A percentile compares a stretch with the other conserved stretches of the same genome.
These are phyloP conservation scores for Annulohypoxylon nitens DNA, from an alignment of 495 filamentous ascomycete species.

Conservation along the genomic window DNA sequence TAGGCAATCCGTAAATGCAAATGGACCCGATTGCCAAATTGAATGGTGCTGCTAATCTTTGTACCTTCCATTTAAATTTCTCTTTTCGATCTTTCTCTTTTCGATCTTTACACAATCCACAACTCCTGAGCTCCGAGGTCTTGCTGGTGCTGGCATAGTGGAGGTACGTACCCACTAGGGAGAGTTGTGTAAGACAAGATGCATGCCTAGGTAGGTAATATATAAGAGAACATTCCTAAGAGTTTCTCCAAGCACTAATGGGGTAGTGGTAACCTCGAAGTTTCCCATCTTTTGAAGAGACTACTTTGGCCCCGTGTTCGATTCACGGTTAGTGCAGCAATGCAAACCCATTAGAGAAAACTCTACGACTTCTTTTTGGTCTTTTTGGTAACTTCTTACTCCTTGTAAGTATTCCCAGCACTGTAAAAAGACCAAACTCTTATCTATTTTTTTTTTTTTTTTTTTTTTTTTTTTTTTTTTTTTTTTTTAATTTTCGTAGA, in stretches of 20 bases:
- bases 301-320: conserved; percentile 50
- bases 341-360: conserved; percentile 42
- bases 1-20: not conserved
- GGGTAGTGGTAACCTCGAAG: conserved; percentile 50
- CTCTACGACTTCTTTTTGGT: conserved; percentile 25
- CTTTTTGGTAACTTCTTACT: not conserved
- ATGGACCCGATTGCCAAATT: not conserved
- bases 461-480: no score
- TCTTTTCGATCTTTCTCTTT: no score
- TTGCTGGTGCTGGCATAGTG: not conserved
- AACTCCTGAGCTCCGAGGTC: no score
- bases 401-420: no score
- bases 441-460: no score
- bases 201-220: not conserved
- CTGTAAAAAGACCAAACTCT: no score
- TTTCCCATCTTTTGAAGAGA: conserved; percentile 46
- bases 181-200: not conserved
- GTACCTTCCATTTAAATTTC: not conserved
- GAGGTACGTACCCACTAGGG: not conserved
- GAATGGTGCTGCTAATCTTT: not conserved
- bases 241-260: conserved; percentile 39
- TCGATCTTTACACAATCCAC: not conserved
- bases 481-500: no score
- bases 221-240: not conserved
- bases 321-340: conserved; percentile 49